Evolutionary conservation across 257 asterid genomes (phyloP).

Genomic region (Solanum paucissectum): DNA sequence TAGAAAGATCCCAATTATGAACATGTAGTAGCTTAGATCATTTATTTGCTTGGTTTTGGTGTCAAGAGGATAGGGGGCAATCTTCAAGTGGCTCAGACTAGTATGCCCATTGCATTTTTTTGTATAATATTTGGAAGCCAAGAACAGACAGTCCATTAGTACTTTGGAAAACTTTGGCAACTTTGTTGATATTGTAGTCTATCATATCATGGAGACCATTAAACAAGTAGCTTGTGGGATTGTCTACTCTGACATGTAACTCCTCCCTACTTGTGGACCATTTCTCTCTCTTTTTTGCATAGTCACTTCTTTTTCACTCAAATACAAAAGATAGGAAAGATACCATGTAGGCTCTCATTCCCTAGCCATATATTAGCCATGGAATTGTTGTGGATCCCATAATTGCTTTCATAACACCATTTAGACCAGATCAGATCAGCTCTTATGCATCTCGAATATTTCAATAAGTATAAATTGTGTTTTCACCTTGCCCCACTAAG

Average conservation of each 20-base stretch:
- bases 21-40: constrained; percentile 26
- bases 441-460: neutral
- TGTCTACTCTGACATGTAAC: constrained; percentile 47
- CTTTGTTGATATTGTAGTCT: constrained; percentile 16
- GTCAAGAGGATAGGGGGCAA: constrained; percentile 62
- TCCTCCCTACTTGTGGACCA: constrained; percentile 40
- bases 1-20: constrained; percentile 26
- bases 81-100: constrained; percentile 38
- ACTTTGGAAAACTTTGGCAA: constrained; percentile 10
- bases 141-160: constrained; percentile 30
- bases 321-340: constrained; percentile 25
- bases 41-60: constrained; percentile 56
- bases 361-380: constrained; percentile 32
- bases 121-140: constrained; percentile 1
- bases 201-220: constrained; percentile 46
- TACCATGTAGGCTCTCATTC: constrained; percentile 15
- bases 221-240: constrained; percentile 55
- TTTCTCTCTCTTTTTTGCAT: constrained; percentile 3
- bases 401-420: neutral
- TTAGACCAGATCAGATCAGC: neutral
- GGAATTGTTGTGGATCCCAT: constrained; percentile 1
- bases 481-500: neutral
- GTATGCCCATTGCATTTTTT: constrained; percentile 11
- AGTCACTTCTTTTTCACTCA: constrained; percentile 6
- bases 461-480: neutral